Percentiles rank a stretch among this genome's conserved stretches.
Conservation (phyloP, 352 stramenopile genomes). For the Phytophthora sp. region DNA sequence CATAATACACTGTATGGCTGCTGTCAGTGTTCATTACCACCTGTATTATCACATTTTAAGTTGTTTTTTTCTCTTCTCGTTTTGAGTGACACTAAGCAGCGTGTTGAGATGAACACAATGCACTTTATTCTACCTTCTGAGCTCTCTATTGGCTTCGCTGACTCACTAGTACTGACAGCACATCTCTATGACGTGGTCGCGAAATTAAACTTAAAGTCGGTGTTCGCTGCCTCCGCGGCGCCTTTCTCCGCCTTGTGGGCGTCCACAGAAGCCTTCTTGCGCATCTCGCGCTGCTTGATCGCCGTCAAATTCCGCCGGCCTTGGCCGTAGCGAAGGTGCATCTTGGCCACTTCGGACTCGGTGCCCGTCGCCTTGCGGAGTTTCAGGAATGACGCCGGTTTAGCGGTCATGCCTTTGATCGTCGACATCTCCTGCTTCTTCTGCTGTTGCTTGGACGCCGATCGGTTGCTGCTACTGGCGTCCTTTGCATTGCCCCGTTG, state of each 20-base stretch:
- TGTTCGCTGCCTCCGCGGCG: conserved; percentile 8
- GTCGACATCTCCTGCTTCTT: conserved; percentile 22
- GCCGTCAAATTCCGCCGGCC: conserved; percentile 63
- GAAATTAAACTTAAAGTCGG: conserved; percentile 50
- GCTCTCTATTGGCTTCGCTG: background rate
- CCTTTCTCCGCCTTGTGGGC: background rate
- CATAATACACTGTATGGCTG: too few species aligned
- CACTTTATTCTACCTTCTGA: conserved; percentile 8
- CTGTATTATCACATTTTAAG: too few species aligned
- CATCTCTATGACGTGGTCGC: conserved; percentile 10
- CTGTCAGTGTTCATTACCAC: too few species aligned
- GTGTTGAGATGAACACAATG: background rate
- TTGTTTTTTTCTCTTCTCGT: too few species aligned
- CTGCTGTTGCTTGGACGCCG: conserved; percentile 20
- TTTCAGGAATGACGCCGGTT: conserved; percentile 53
- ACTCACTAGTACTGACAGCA: background rate
- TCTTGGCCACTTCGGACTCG: conserved; percentile 72
- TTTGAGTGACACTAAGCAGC: too few species aligned
- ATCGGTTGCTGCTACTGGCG: background rate
- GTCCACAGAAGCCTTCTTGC: conserved; percentile 25
- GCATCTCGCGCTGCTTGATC: conserved; percentile 53
- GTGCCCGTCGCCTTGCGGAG: conserved; percentile 65
- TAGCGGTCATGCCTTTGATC: background rate
- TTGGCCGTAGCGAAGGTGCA: conserved; percentile 73
- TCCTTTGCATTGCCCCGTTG: conserved; percentile 25